Conservation (phyloP, 805 yeast species). For the Barnettozyma californica region DNA sequence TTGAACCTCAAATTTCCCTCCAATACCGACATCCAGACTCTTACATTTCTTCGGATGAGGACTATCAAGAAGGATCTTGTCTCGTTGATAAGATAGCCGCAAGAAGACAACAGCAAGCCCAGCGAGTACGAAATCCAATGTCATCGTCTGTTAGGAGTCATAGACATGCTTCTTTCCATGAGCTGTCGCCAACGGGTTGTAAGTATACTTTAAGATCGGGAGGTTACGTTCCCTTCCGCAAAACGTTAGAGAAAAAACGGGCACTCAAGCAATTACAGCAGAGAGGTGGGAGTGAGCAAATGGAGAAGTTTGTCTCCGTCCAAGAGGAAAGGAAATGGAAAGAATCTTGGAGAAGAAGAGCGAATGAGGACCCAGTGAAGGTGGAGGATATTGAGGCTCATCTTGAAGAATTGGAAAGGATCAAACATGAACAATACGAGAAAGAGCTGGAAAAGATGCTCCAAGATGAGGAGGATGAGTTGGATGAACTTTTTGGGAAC, state of each 20-base stretch:
- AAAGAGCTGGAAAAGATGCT: constrained; percentile 2
- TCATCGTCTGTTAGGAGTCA: constrained; percentile 8
- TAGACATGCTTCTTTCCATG: not conserved
- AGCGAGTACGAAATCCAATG: constrained; percentile 10
- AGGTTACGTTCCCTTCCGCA: constrained; percentile 18
- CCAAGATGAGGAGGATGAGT: constrained; percentile 6
- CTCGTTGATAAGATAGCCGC: constrained; percentile 2
- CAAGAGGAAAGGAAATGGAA: constrained; percentile 10
- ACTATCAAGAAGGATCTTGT: not conserved
- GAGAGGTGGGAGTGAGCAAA: constrained; percentile 21
- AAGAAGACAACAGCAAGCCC: constrained; percentile 3
- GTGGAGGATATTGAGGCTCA: constrained; percentile 8
- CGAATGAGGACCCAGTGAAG: constrained; percentile 8
- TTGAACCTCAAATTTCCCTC: not conserved
- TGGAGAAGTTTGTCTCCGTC: constrained; percentile 16
- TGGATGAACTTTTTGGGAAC: constrained; percentile 6
- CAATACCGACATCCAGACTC: constrained; percentile 1
- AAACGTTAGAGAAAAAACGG: constrained; percentile 12
- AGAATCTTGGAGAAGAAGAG: constrained; percentile 8
- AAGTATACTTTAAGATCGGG: constrained; percentile 21
- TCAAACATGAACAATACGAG: not conserved
- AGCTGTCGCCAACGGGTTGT: constrained; percentile 9
- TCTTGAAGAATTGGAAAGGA: constrained; percentile 3
- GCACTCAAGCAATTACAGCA: constrained; percentile 10
- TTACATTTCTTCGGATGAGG: constrained; percentile 3